Evolutionary conservation across 2,329 filamentous ascomycete genomes (phyloP), one percentile per base, ranked within the genome.

Genomic region (Monosporascus sp.): DNA sequence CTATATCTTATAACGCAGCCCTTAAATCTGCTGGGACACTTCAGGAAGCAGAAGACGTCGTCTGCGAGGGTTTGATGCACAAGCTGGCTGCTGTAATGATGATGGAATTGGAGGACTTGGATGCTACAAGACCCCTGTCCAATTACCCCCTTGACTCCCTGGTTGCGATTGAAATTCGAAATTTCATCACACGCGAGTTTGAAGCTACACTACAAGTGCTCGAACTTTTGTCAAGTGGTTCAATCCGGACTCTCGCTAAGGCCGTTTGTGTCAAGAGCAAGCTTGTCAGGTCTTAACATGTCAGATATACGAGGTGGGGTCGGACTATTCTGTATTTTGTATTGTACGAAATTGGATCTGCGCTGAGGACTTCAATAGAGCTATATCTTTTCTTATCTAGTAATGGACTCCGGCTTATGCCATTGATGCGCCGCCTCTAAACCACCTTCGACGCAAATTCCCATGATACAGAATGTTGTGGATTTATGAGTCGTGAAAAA

Each of bases 181-280:
- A 78, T 64, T 79, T 74, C 68, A 75, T 79, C 50, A 74, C 73
- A 15, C 72, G 75, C 52, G 75, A 77, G 63, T 71, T 78, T 56
- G 70, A 78, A 61, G 72, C 74, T 1, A 78, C 76, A 51, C 59
- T 82, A 60, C 78, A 82, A 64, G 78, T 83, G 0, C 63, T 83
- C 54, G 79, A 83, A 61, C 63, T 83, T 54, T 65, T 82, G 38
- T 77, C 74, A 6, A 79, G 76, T 58, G 78, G 78, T 2, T 75
- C 71, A 20, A 76, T 79, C 55, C 71, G 75, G 66, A 76, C 69
- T 2, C 62, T 80, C 17, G 72, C 75, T 8, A 76, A 74, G 66
- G 70, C 66, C 0, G 74, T 79, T 37, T 76, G 73, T 60, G 68
- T 67, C 17, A 79, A 79, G 70, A 74, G 72, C 59, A 75, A 75